Evolutionary conservation across 169 alveolate genomes (phyloP), one percentile per base, ranked within the genome.

Genomic region (Cryptosporidium sp.): DNA sequence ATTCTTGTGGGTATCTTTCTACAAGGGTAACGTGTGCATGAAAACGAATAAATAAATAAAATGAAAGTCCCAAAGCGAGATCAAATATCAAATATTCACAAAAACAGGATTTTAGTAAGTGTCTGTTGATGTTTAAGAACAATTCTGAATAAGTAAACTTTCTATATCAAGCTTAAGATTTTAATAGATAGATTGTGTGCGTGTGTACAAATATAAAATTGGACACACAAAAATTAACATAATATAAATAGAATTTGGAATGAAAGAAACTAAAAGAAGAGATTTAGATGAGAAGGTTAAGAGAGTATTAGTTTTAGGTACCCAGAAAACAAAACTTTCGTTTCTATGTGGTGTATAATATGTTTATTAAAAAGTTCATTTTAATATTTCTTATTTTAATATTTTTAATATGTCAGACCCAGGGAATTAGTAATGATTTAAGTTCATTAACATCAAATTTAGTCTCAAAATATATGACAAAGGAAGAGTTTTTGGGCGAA

Each of bases 401-500:
- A 44, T 42, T 16, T 62, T 62, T 80, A 26, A n/a, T 39, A 16
- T 5, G 23, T 23, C 67, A 48, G 14, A 4, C 65, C 8, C 29
- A 35, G 12, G 65, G 39, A 70, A 29, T 3, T 18, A 45, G 26
- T 23, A 45, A 23, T 29, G 52, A 65, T 35, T 26, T 62, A 80
- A 16, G 37, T 1, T 26, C 42, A 45, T 65, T 80, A 62, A 65
- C 80, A 65, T 61, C 62, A 44, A 75, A 80, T 80, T 80, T 80
- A 65, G 56, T 80, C 5, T 44, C 89, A 37, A 80, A 62, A 58
- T 80, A 39, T 48, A 80, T 80, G 75, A 80, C 89, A 23, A 80
- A 62, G 42, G 80, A 62, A 12, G 89, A 80, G 51, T 80, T 80
- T n/a, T 61, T 80, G 26, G 65, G 44, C 18, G 89, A 80, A 62